Percentiles rank a stretch among this genome's conserved stretches.
These are phyloP conservation scores for Penicillium malachiteum DNA, from an alignment of 495 filamentous ascomycete genomes.

Conservation along the genomic window DNA sequence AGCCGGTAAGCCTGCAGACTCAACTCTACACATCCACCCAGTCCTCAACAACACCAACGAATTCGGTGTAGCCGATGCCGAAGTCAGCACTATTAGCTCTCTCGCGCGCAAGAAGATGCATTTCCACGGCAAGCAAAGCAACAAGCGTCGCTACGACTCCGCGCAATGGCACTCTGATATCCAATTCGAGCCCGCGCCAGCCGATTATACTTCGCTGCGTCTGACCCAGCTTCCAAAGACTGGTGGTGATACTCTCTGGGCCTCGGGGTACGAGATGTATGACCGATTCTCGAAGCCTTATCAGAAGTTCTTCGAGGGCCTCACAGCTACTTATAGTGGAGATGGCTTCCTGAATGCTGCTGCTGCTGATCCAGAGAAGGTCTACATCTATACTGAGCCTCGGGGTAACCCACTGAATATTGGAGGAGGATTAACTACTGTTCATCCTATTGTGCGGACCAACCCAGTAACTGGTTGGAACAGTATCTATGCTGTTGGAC, in stretches of 20 bases:
- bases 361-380: slow-evolving; percentile 37
- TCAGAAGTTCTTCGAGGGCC: slow-evolving; percentile 61
- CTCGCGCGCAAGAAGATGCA: slow-evolving; percentile 56
- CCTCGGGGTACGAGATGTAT: slow-evolving; percentile 49
- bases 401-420: slow-evolving; percentile 66
- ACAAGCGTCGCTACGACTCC: slow-evolving; percentile 20
- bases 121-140: slow-evolving; percentile 27
- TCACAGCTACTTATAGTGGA: slow-evolving; percentile 61
- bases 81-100: slow-evolving; percentile 67
- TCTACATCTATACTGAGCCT: slow-evolving; percentile 49
- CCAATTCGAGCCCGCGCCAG: slow-evolving; percentile 63
- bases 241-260: slow-evolving; percentile 63
- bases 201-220: slow-evolving; percentile 63
- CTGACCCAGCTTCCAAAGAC: slow-evolving; percentile 64
- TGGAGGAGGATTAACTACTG: slow-evolving; percentile 56
- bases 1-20: slow-evolving; percentile 57
- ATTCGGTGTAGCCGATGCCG: slow-evolving; percentile 53
- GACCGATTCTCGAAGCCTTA: slow-evolving; percentile 66
- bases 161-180: slow-evolving; percentile 67
- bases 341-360: slow-evolving; percentile 55
- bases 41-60: slow-evolving; percentile 38
- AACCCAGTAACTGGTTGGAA: slow-evolving; percentile 82
- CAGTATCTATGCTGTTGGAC: slow-evolving; percentile 63
- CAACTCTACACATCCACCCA: slow-evolving; percentile 66
- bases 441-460: slow-evolving; percentile 72